Evolutionary conservation across 352 stramenopile species (phyloP).

Genomic region (Pythium volutum): DNA sequence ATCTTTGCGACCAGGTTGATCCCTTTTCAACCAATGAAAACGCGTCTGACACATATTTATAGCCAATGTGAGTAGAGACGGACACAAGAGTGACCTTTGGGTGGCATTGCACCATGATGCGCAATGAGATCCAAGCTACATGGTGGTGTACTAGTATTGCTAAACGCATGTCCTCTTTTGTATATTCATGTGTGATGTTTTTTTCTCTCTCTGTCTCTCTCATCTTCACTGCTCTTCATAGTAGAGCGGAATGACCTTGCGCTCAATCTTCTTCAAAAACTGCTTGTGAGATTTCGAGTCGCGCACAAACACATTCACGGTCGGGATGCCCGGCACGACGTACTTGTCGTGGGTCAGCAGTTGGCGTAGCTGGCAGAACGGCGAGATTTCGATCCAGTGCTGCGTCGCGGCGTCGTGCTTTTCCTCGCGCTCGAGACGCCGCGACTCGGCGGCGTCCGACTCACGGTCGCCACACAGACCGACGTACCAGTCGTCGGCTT

Average conservation of each 20-base stretch:
- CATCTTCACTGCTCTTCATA: conserved; percentile 20
- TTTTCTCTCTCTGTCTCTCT: conserved; percentile 5
- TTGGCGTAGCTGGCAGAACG: conserved; percentile 74
- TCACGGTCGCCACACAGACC: conserved; percentile 72
- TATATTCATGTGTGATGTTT: background rate
- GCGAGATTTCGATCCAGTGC: conserved; percentile 74
- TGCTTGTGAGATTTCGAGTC: conserved; percentile 54
- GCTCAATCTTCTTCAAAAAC: conserved; percentile 68
- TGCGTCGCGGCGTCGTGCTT: conserved; percentile 75
- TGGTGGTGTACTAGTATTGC: background rate
- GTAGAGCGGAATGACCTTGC: conserved; percentile 49
- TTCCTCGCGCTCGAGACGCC: conserved; percentile 60
- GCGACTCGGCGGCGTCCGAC: conserved; percentile 59
- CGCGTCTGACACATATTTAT: background rate
- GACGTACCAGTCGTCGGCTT: conserved; percentile 70
- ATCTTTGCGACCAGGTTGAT: conserved; percentile 6
- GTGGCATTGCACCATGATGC: background rate
- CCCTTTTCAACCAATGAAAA: conserved; percentile 23
- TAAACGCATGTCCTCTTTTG: background rate
- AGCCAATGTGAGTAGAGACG: conserved; percentile 18
- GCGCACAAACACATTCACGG: conserved; percentile 82
- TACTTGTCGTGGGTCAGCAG: conserved; percentile 73
- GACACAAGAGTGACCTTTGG: background rate
- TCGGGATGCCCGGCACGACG: conserved; percentile 78
- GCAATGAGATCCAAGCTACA: background rate